A percentile compares a stretch with the other conserved stretches of the same genome.
These are phyloP conservation scores for Penicillium freii DNA, from an alignment of 2,329 filamentous ascomycete species.

Conservation along the genomic window DNA sequence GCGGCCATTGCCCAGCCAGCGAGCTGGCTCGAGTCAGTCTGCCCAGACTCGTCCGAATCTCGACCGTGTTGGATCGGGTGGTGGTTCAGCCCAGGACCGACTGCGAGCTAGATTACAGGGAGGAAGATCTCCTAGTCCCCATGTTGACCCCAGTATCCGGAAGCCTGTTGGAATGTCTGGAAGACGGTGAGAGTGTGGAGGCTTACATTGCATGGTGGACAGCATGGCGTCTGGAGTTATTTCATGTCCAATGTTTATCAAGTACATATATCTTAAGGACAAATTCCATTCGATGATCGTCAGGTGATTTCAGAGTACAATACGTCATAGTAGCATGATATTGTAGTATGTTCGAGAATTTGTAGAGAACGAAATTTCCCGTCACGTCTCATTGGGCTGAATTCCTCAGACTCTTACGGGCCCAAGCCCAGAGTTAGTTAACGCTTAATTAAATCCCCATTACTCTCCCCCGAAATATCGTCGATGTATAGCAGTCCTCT, in stretches of 20 bases:
- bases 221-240: slow-evolving; percentile 24
- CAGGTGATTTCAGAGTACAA: background rate
- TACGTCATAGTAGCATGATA: background rate
- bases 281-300: background rate
- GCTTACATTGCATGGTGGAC: slow-evolving; percentile 11
- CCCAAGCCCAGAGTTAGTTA: too few species aligned
- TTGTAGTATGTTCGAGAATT: background rate
- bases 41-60: slow-evolving; percentile 34
- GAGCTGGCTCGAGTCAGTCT: slow-evolving; percentile 71
- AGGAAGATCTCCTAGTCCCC: slow-evolving; percentile 36
- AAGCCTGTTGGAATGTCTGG: slow-evolving; percentile 34
- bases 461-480: too few species aligned
- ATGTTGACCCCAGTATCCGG: slow-evolving; percentile 32
- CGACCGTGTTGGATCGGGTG: slow-evolving; percentile 28
- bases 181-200: slow-evolving; percentile 14
- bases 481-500: too few species aligned
- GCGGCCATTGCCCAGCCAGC: slow-evolving; percentile 68
- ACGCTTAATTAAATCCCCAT: too few species aligned
- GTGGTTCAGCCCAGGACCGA: slow-evolving; percentile 68
- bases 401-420: too few species aligned
- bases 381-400: too few species aligned
- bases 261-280: slow-evolving; percentile 2
- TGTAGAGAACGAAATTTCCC: too few species aligned
- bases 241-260: slow-evolving; percentile 1
- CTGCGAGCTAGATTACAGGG: slow-evolving; percentile 77